Base-by-base conservation (phyloP, 139 green algal species). In the Tetraselmis chui region DNA sequence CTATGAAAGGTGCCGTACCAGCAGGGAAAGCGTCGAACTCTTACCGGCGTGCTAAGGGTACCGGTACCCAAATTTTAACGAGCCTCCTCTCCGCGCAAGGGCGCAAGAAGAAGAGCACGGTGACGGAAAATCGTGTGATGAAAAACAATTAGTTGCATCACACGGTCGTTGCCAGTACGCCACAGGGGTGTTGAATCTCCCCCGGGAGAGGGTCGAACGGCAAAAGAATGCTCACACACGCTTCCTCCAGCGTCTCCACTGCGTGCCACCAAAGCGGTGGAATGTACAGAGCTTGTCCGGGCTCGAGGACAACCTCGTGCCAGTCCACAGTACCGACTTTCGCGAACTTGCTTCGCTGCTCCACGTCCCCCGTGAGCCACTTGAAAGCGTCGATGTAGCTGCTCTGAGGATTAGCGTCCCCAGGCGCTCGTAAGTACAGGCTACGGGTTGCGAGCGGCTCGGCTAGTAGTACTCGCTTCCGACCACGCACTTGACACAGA, bases 201-300 rank as follows among this genome's bases (percentile, higher is more conserved):
- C 45, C 45, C 18, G 45, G 45, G 45, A 67, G 45, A 67, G 45
- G 45, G 45, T 67, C 45, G 45, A 67, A 67, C 11, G 45, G 45
- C 45, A 67, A 67, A 18, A 67, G 45, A 5, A 67, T 18, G 45
- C 26, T 29, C 23, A 28, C 25, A 2, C 5, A 31, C 74, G 74
- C 2, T 25, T 77, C 74, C 23, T 77, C 74, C 26, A 31, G 74
- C 25, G 74, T 77, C 26, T 31, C n/a, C 74, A 77, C 74, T 31
- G 25, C 26, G 74, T 77, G 74, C 74, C 74, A 77, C 74, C 74
- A 77, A 2, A 77, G n/a, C 2, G 74, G 74, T 77, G 74, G 74
- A 25, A 77, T 77, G 74, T 77, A 77, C 74, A 77, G 74, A 22
- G 74, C 74, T 25, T 77, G 74, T 2, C 74, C 74, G 2, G 74